A percentile compares a stretch with the other conserved stretches of the same genome.
Conservation (phyloP, 768 basidiomycete genomes). For the Boletus subparvulus region DNA sequence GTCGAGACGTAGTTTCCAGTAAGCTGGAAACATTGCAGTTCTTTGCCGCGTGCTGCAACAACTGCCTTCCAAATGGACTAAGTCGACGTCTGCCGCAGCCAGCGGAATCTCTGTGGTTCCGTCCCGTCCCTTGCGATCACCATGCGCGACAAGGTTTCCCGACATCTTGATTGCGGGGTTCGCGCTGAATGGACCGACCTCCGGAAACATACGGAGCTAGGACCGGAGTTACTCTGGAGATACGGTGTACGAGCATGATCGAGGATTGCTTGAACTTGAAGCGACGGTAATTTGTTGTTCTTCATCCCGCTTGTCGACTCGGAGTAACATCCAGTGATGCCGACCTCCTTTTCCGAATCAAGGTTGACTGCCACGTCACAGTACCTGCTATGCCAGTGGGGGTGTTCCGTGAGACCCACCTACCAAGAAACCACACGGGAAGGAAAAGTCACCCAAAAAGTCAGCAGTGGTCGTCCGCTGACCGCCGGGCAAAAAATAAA, state of each 20-base stretch:
- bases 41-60: background rate
- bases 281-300: background rate
- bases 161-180: conserved; percentile 7
- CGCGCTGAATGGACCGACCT: conserved; percentile 7
- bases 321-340: background rate
- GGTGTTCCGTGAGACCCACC: background rate
- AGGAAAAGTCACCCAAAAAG: background rate
- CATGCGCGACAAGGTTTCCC: background rate
- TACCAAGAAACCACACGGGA: background rate
- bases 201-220: background rate
- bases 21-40: background rate
- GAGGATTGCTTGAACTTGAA: conserved; percentile 1
- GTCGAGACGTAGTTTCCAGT: background rate
- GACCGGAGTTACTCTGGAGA: background rate
- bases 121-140: background rate
- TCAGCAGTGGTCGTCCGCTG: background rate
- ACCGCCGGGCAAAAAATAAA: background rate
- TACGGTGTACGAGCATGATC: background rate
- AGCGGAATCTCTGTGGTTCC: background rate
- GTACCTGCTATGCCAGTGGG: background rate
- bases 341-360: background rate
- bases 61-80: conserved; percentile 6
- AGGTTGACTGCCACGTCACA: conserved; percentile 15
- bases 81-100: background rate
- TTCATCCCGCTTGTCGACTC: background rate